Evolutionary conservation across 805 yeast species (phyloP).

Genomic region (Teunomyces stri): DNA sequence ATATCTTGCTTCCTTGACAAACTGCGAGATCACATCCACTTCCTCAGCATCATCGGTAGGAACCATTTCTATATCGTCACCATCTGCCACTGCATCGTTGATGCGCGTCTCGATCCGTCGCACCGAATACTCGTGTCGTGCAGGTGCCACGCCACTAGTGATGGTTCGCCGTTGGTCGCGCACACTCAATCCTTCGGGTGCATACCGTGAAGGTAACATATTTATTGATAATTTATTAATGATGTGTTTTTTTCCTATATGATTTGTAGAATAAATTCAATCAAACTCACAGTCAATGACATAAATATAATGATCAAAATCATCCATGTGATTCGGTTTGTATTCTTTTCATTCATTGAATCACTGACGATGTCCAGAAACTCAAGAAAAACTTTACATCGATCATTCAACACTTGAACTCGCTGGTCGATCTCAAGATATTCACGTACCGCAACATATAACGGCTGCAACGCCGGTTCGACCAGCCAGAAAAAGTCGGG

Average conservation of each 20-base stretch:
- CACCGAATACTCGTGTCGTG: slow-evolving; percentile 21
- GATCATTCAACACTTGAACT: slow-evolving; percentile 87
- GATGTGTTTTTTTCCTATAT: slow-evolving; percentile 10
- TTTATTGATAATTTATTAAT: too few relatives aligned
- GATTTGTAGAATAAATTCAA: slow-evolving; percentile 63
- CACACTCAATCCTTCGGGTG: slow-evolving; percentile 33
- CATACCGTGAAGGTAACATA: slow-evolving; percentile 36
- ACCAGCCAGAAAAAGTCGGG: slow-evolving; percentile 95
- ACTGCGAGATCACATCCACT: slow-evolving; percentile 43
- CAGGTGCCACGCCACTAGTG: slow-evolving; percentile 14
- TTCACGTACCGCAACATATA: slow-evolving; percentile 85
- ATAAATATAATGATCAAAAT: slow-evolving; percentile 78
- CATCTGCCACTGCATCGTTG: slow-evolving; percentile 9
- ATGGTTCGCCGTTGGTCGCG: slow-evolving; percentile 22
- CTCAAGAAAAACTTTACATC: slow-evolving; percentile 91
- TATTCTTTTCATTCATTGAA: slow-evolving; percentile 88
- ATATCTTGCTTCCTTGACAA: slow-evolving; percentile 15
- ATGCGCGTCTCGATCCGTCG: slow-evolving; percentile 25
- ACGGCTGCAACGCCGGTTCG: slow-evolving; percentile 93
- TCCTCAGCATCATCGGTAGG: slow-evolving; percentile 47
- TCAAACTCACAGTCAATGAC: slow-evolving; percentile 71
- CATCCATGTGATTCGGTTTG: slow-evolving; percentile 89
- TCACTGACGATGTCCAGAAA: slow-evolving; percentile 91
- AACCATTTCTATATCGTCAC: slow-evolving; percentile 45
- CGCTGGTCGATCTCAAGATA: slow-evolving; percentile 93